A percentile compares a stretch with the other conserved stretches of the same genome.
These are phyloP conservation scores for Crinitomyces ghanaensis DNA, from an alignment of 805 yeast genomes.

Conservation along the genomic window DNA sequence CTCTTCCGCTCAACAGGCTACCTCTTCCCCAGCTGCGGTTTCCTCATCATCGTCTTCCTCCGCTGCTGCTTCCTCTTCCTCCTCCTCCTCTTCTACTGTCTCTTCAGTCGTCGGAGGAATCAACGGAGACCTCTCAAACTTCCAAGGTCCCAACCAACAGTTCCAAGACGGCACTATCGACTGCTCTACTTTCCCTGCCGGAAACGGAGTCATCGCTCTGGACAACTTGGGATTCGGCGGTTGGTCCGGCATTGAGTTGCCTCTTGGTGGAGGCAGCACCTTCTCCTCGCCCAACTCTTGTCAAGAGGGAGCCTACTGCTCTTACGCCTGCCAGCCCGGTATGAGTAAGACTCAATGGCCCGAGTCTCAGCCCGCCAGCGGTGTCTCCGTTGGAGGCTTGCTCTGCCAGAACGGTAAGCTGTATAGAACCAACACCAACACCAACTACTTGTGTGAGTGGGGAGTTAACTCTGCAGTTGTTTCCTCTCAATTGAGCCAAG, in stretches of 20 bases:
- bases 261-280: slow-evolving; percentile 41
- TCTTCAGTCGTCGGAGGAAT: slow-evolving; percentile 23
- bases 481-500: slow-evolving; percentile 47
- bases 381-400: slow-evolving; percentile 92
- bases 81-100: slow-evolving; percentile 26
- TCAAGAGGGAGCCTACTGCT: slow-evolving; percentile 85
- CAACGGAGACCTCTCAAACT: slow-evolving; percentile 49
- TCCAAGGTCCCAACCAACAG: slow-evolving; percentile 41
- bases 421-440: slow-evolving; percentile 62
- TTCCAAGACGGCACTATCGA: slow-evolving; percentile 64
- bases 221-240: slow-evolving; percentile 73
- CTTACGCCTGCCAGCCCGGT: slow-evolving; percentile 97
- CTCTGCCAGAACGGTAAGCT: slow-evolving; percentile 74
- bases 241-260: slow-evolving; percentile 66
- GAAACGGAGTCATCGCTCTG: slow-evolving; percentile 71
- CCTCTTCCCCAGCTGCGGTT: slow-evolving; percentile 24
- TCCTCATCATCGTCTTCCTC: slow-evolving; percentile 18
- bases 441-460: slow-evolving; percentile 75
- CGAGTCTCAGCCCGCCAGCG: slow-evolving; percentile 68
- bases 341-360: slow-evolving; percentile 99
- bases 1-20: slow-evolving; percentile 18
- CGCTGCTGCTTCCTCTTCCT: slow-evolving; percentile 23
- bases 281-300: slow-evolving; percentile 55
- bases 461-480: slow-evolving; percentile 63
- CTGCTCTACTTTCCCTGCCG: slow-evolving; percentile 65